phyloP scores from a whole-genome alignment of 805 yeast species.

The Kodamaea laetipori region DNA sequence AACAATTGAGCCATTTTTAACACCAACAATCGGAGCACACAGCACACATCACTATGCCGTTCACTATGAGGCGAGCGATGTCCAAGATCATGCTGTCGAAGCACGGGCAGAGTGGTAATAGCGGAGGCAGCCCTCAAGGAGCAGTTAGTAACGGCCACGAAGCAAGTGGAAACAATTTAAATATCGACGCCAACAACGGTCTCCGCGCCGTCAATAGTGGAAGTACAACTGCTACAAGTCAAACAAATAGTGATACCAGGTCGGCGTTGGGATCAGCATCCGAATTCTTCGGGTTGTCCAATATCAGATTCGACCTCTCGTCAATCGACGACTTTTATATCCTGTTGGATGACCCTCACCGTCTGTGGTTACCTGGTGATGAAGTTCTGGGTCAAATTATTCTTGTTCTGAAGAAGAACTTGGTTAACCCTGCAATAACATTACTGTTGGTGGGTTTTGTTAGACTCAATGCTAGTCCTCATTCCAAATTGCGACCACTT shows the following conservation, averaged over 20 bases:
- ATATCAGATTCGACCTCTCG: conserved; percentile 33
- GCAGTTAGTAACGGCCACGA: too few species aligned
- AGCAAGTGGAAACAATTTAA: too few species aligned
- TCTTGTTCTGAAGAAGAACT: conserved; percentile 55
- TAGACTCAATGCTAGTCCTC: conserved; percentile 54
- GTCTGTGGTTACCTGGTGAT: conserved; percentile 79
- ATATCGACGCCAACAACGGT: too few species aligned
- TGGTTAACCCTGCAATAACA: conserved; percentile 54
- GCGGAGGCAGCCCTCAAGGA: too few species aligned
- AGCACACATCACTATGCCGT: background rate
- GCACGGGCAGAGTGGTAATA: too few species aligned
- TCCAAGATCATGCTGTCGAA: conserved; percentile 44
- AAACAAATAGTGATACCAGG: too few species aligned
- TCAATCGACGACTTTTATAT: conserved; percentile 64
- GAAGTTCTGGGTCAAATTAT: conserved; percentile 64
- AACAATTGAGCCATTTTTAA: conserved; percentile 1
- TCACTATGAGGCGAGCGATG: conserved; percentile 52
- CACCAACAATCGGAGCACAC: background rate
- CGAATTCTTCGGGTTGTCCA: conserved; percentile 2
- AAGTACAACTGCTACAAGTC: background rate
- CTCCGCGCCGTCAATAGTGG: background rate
- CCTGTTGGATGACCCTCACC: conserved; percentile 71
- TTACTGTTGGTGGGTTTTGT: conserved; percentile 59
- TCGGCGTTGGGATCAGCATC: too few species aligned
- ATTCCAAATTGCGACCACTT: conserved; percentile 54